These are phyloP conservation scores for Juglanconis oblonga DNA, from an alignment of 2,329 filamentous ascomycete genomes.

Conservation along the genomic window DNA sequence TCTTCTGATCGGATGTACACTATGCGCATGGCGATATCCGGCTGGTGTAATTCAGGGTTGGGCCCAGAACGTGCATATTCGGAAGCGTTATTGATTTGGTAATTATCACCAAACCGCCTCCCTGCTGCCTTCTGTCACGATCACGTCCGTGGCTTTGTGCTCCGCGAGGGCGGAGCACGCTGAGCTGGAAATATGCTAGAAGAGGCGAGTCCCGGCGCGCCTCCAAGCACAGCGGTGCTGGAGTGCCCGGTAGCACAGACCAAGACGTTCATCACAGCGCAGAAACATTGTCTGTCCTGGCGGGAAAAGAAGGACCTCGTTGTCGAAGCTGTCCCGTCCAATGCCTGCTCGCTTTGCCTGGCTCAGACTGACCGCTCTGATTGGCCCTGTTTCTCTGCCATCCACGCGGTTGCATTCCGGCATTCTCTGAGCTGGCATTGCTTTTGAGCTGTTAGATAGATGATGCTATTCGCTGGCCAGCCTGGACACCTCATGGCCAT, in stretches of 20 bases:
- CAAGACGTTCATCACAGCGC: constrained; percentile 14
- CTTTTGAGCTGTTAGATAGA: background rate
- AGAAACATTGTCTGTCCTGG: constrained; percentile 16
- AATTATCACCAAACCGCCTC: background rate
- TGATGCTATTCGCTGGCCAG: constrained; percentile 12
- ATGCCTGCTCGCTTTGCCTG: constrained; percentile 11
- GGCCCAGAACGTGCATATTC: background rate
- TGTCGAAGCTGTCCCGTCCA: background rate
- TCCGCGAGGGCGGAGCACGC: background rate
- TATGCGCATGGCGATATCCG: constrained; percentile 8
- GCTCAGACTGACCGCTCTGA: background rate
- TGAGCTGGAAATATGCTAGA: constrained; percentile 3
- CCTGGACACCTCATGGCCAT: constrained; percentile 4
- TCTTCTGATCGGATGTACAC: background rate
- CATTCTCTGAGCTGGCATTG: constrained; percentile 6
- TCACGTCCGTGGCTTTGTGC: constrained; percentile 7
- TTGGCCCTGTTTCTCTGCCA: constrained; percentile 12
- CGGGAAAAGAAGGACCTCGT: constrained; percentile 5
- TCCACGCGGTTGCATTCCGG: background rate
- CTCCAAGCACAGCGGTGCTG: constrained; percentile 5
- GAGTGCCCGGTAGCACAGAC: constrained; percentile 8
- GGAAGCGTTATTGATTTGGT: background rate
- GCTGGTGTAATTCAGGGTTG: background rate
- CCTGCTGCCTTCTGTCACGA: background rate
- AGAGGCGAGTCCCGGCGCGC: constrained; percentile 15